Conservation (phyloP, 2,329 filamentous ascomycete genomes). For the Metarhizium anisopliae region DNA sequence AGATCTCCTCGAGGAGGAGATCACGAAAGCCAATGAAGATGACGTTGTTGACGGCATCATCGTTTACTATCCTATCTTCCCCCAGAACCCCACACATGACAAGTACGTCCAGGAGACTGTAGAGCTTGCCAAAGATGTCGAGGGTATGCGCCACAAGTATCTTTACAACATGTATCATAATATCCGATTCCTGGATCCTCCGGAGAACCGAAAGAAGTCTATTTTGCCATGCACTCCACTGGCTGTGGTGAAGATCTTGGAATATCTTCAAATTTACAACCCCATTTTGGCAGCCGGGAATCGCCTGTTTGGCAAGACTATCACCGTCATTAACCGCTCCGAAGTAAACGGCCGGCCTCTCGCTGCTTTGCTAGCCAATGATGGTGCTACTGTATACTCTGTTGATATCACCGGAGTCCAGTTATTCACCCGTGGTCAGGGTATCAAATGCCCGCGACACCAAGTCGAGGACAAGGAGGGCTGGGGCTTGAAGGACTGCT, state of each 20-base stretch:
- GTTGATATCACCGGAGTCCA: constrained; percentile 90
- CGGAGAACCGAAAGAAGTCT: constrained; percentile 71
- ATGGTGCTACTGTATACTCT: constrained; percentile 90
- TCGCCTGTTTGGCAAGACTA: constrained; percentile 83
- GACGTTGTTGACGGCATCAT: constrained; percentile 76
- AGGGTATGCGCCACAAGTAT: constrained; percentile 87
- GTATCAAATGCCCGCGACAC: constrained; percentile 76
- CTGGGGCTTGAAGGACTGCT: constrained; percentile 70
- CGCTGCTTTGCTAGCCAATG: constrained; percentile 88
- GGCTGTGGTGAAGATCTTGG: constrained; percentile 92
- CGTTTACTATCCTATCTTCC: constrained; percentile 97
- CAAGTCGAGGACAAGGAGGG: constrained; percentile 77
- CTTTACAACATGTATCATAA: constrained; percentile 99
- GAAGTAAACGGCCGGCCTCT: constrained; percentile 93
- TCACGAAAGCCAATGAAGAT: constrained; percentile 78
- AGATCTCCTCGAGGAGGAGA: constrained; percentile 81
- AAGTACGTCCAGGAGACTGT: constrained; percentile 95
- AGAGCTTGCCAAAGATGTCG: constrained; percentile 83
- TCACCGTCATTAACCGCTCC: constrained; percentile 92
- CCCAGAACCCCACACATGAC: constrained; percentile 70
- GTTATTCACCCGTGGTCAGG: constrained; percentile 81
- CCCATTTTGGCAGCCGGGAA: constrained; percentile 88
- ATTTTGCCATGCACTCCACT: constrained; percentile 93
- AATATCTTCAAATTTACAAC: constrained; percentile 95
- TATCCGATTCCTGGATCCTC: constrained; percentile 81